phyloP scores from a whole-genome alignment of 371 early-diverging fungal species.

The Mucor piriformis region DNA sequence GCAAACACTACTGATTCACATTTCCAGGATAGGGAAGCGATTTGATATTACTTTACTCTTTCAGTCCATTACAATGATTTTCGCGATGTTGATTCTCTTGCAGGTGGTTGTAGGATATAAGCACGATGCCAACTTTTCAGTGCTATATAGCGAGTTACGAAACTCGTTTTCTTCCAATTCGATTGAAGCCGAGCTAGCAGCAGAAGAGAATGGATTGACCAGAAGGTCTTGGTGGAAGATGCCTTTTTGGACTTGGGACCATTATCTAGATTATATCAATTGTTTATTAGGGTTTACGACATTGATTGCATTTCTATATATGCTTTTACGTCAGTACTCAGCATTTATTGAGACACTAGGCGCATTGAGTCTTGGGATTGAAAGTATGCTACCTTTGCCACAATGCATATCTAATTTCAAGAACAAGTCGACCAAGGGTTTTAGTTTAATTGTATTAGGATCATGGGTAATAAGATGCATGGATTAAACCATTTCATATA shows the following conservation, averaged over 20 bases:
- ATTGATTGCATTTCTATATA: slow-evolving; percentile 32
- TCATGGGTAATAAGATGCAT: slow-evolving; percentile 37
- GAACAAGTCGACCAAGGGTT: slow-evolving; percentile 57
- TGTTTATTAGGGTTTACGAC: slow-evolving; percentile 47
- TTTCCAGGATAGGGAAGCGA: slow-evolving; percentile 51
- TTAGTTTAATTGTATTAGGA: slow-evolving; percentile 45
- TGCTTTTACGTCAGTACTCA: slow-evolving; percentile 29
- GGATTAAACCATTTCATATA: not conserved
- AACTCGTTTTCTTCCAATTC: slow-evolving; percentile 15
- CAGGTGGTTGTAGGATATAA: slow-evolving; percentile 45
- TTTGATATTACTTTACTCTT: slow-evolving; percentile 62
- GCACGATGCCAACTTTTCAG: slow-evolving; percentile 19
- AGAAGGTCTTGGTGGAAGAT: slow-evolving; percentile 9
- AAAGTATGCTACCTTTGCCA: slow-evolving; percentile 65
- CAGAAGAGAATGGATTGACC: slow-evolving; percentile 18
- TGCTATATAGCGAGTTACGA: slow-evolving; percentile 22
- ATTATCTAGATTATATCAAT: slow-evolving; percentile 50
- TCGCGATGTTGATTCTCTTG: slow-evolving; percentile 56
- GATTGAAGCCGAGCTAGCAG: slow-evolving; percentile 19
- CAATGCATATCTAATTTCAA: slow-evolving; percentile 60
- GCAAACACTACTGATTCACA: not conserved
- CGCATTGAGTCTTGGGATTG: slow-evolving; percentile 54
- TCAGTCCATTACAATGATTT: slow-evolving; percentile 66
- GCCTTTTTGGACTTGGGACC: slow-evolving; percentile 44
- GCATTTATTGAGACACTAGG: slow-evolving; percentile 45